Base-by-base conservation (phyloP, 75 land plant genomes). In the Adiantum capillusveneris region DNA sequence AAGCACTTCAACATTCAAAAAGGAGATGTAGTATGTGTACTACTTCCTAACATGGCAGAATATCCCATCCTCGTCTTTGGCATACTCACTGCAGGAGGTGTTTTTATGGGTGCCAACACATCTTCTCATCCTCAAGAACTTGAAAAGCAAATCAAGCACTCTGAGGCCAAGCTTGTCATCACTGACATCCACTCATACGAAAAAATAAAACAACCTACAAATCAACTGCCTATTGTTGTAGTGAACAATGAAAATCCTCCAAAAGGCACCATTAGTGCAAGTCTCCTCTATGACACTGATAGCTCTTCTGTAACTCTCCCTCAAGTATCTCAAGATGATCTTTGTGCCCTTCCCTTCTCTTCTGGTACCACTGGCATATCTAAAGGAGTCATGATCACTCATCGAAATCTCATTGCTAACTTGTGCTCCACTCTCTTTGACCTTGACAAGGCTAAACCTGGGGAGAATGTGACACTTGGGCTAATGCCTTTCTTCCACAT, bases 401-500 rank as follows among this genome's bases (percentile, higher is more conserved):
- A 95, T 77, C 60, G 92, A 6, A 95, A 95, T 59, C 52, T 95
- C 0, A 74, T 90, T 16, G 80, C 99, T 6, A 95, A 77, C 44
- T 71, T 95, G 0, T 74, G 82, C 63, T 94, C 92, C 0, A 66
- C 92, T 1, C 76, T 95, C 16, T 82, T 71, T 67, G 69, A 77
- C 37, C 76, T 85, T 2, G 65, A 59, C 25, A 70, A 65, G 2
- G 79, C 80, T 9, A 29, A 72, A 69, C 25, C 72, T 0, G 90
- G 80, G 1, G 60, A 73, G 11, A 66, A 72, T 29, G 82, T 83
- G 2, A 77, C 76, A 0, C 72, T 90, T 27, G 99, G 99, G 21
- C 79, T 95, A 20, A 95, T 95, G 67, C 99, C 97, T 0, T 95
- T 95, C 75, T 95, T 95, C 64, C 99, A 95, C 63, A 95, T 90